Conservation (phyloP, 1,284 basidiomycete genomes). For the Marasmius tenuissimus region DNA sequence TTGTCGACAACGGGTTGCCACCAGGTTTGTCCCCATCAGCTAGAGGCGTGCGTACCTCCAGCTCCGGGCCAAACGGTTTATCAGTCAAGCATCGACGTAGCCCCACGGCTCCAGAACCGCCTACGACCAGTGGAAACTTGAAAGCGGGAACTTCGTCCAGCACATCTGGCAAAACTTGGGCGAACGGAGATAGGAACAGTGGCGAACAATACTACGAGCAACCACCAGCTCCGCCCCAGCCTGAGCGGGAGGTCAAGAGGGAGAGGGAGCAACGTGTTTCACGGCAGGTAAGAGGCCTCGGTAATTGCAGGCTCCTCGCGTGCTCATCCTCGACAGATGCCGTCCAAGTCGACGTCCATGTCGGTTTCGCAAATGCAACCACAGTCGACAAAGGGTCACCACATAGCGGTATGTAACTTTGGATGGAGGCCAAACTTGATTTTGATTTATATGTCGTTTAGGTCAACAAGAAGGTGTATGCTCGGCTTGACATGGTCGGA, state of each 20-base stretch:
- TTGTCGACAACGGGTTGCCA: conserved; percentile 21
- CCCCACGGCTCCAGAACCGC: conserved; percentile 63
- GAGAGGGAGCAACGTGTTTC: conserved; percentile 19
- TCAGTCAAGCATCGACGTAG: conserved; percentile 49
- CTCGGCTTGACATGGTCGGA: conserved; percentile 84
- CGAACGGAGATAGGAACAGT: conserved; percentile 39
- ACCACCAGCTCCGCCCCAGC: conserved; percentile 27
- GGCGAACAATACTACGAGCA: conserved; percentile 33
- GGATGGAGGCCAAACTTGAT: not conserved
- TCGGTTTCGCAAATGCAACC: conserved; percentile 8
- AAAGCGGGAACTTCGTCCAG: conserved; percentile 16
- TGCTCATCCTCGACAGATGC: conserved; percentile 23
- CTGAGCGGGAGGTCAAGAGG: conserved; percentile 28
- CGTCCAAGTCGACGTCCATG: not conserved
- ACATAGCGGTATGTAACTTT: conserved; percentile 28
- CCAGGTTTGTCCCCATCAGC: conserved; percentile 29
- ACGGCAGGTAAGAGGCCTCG: conserved; percentile 27
- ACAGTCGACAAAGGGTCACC: not conserved
- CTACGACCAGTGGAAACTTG: conserved; percentile 40
- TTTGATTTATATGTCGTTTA: conserved; percentile 18
- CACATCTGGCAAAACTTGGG: conserved; percentile 46
- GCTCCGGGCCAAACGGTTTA: conserved; percentile 8
- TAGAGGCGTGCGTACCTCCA: conserved; percentile 14
- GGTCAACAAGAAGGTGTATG: conserved; percentile 84
- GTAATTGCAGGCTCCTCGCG: conserved; percentile 17